Evolutionary conservation across 768 basidiomycete genomes (phyloP).

Genomic region (Rhodotorula graminis): DNA sequence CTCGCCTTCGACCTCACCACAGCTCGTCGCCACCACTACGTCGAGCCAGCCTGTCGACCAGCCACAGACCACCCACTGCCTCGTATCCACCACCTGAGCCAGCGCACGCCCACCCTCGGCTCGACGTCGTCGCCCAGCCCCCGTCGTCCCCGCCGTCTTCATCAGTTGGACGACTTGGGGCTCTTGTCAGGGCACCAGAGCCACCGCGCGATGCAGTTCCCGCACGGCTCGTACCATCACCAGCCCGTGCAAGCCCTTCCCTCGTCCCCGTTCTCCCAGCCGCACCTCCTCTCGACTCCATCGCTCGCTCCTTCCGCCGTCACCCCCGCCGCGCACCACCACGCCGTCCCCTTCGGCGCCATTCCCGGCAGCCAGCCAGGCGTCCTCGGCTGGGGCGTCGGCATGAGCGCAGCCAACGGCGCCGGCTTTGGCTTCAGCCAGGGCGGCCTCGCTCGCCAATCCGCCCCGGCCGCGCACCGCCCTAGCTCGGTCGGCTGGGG

Average conservation of each 20-base stretch:
- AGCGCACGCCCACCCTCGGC: no score
- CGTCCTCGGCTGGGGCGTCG: constrained; percentile 26
- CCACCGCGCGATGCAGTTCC: neutral
- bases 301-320: neutral
- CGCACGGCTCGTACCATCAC: neutral
- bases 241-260: constrained; percentile 16
- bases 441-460: neutral
- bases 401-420: constrained; percentile 27
- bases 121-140: no score
- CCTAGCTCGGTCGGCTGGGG: constrained; percentile 7
- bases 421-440: constrained; percentile 7
- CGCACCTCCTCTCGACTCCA: neutral
- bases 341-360: constrained; percentile 21
- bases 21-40: no score
- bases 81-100: no score
- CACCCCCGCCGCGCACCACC: neutral
- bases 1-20: no score
- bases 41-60: no score
- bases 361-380: constrained; percentile 28
- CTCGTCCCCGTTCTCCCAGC: neutral
- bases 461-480: neutral
- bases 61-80: no score
- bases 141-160: neutral
- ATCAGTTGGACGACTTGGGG: neutral
- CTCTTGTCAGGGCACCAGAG: neutral